Percentiles rank a stretch among this genome's conserved stretches.
phyloP scores from a whole-genome alignment of 805 yeast genomes.

The Candida endomychidarum region DNA sequence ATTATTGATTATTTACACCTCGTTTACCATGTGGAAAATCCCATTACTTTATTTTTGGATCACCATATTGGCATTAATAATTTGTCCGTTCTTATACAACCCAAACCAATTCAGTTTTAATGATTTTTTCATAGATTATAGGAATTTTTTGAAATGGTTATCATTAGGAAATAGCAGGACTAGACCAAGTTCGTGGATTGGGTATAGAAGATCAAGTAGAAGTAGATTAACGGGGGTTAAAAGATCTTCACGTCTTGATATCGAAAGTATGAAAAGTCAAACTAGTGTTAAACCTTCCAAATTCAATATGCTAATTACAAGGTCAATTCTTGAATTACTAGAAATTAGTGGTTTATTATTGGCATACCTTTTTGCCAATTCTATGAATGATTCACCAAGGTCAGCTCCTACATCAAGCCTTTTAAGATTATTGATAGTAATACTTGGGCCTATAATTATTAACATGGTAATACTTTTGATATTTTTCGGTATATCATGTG shows the following conservation, averaged over 20 bases:
- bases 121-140: conserved; percentile 72
- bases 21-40: conserved; percentile 61
- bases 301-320: conserved; percentile 41
- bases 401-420: conserved; percentile 40
- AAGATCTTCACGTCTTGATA: conserved; percentile 31
- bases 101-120: conserved; percentile 73
- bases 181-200: conserved; percentile 42
- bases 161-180: conserved; percentile 49
- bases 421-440: conserved; percentile 42
- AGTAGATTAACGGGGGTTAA: conserved; percentile 59
- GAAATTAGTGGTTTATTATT: conserved; percentile 34
- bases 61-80: conserved; percentile 60
- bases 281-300: conserved; percentile 53
- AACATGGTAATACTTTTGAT: conserved; percentile 42
- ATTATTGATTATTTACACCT: conserved; percentile 53
- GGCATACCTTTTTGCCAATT: conserved; percentile 55
- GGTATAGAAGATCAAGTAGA: conserved; percentile 50
- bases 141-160: conserved; percentile 52
- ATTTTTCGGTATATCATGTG: conserved; percentile 44
- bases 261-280: conserved; percentile 30
- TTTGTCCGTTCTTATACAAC: conserved; percentile 73
- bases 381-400: conserved; percentile 47
- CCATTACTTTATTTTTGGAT: conserved; percentile 71
- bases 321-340: conserved; percentile 38
- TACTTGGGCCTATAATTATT: conserved; percentile 48